phyloP scores from a whole-genome alignment of 257 asterid species.

The Solanum pinnatisectum region DNA sequence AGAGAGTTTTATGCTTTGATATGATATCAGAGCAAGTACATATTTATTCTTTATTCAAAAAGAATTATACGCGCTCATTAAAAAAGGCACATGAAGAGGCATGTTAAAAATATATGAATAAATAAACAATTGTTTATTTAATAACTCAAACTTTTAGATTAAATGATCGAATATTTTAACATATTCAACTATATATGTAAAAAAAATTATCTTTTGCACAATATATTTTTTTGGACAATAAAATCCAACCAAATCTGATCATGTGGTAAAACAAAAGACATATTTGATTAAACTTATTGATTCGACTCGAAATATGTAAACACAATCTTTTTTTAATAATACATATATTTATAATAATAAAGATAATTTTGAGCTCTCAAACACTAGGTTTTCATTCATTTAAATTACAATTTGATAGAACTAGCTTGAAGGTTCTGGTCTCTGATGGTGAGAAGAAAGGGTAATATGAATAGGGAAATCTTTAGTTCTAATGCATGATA shows the following conservation, averaged over 20 bases:
- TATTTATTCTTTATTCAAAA: not conserved
- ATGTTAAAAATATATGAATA: not conserved
- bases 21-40: not conserved
- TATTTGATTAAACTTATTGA: not conserved
- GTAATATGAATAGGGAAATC: slow-evolving; percentile 14
- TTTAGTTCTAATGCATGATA: slow-evolving; percentile 43
- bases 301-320: not conserved
- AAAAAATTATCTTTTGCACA: not conserved
- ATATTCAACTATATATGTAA: not conserved
- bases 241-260: not conserved
- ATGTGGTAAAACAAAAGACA: not conserved
- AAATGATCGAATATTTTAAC: not conserved
- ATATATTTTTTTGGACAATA: not conserved
- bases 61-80: not conserved
- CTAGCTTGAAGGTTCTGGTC: not conserved
- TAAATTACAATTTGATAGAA: not conserved
- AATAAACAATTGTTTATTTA: not conserved
- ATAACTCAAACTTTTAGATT: not conserved
- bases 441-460: not conserved
- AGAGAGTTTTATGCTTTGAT: not conserved
- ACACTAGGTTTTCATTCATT: not conserved
- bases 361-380: not conserved
- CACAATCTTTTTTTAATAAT: too few relatives aligned
- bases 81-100: not conserved
- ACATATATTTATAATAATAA: not conserved